Conservation (phyloP, 129 eudicot species). For the Escallonia rubra region DNA sequence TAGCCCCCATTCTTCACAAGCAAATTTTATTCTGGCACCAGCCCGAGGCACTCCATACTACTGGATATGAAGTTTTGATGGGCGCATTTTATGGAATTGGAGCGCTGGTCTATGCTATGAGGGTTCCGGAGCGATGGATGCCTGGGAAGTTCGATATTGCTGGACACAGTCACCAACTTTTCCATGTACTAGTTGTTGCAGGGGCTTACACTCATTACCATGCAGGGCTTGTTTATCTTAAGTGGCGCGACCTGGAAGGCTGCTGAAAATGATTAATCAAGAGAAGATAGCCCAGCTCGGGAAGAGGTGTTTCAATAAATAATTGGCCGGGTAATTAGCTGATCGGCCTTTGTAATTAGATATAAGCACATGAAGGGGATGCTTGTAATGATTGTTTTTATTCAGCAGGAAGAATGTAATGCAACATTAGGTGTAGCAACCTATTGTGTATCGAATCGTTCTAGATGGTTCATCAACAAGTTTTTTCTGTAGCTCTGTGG, state of each 20-base stretch:
- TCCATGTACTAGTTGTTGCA: constrained; percentile 90
- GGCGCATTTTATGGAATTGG: constrained; percentile 79
- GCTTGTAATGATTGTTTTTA: too few relatives aligned
- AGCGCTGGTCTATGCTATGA: constrained; percentile 71
- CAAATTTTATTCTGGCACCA: constrained; percentile 62
- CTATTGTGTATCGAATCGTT: too few relatives aligned
- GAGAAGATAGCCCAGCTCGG: too few relatives aligned
- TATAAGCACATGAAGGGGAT: too few relatives aligned
- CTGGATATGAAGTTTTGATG: constrained; percentile 83
- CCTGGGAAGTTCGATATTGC: constrained; percentile 93
- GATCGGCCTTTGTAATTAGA: too few relatives aligned
- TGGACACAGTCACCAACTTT: constrained; percentile 89
- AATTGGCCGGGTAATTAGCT: too few relatives aligned
- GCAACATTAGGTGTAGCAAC: too few relatives aligned
- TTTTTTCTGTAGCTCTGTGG: too few relatives aligned
- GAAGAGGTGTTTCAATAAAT: too few relatives aligned
- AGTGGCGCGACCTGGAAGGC: constrained; percentile 92
- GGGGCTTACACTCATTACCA: constrained; percentile 88
- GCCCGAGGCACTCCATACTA: constrained; percentile 76
- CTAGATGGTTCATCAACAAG: too few relatives aligned
- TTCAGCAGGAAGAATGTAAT: too few relatives aligned
- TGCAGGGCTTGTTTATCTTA: constrained; percentile 69
- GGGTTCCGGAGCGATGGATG: constrained; percentile 93
- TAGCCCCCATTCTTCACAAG: constrained; percentile 74
- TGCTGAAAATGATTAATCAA: constrained; percentile 23